A percentile compares a stretch with the other conserved stretches of the same genome.
Evolutionary conservation across 139 green algal genomes (phyloP).

Genomic region (Auxenochlorella pyrenoidosa): DNA sequence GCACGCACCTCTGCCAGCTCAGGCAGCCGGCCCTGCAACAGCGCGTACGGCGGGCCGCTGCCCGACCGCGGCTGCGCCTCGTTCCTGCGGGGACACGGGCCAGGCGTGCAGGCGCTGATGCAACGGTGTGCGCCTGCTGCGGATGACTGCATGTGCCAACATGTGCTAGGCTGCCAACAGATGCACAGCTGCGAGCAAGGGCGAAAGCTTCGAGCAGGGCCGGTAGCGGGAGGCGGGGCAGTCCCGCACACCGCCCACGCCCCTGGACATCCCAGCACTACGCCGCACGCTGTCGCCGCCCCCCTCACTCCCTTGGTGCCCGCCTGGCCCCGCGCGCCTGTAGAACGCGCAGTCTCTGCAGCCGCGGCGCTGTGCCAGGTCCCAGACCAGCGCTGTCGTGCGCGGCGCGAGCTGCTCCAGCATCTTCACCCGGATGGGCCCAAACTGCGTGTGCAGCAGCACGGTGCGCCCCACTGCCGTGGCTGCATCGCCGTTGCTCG

Average conservation of each 20-base stretch:
- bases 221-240: too few species aligned
- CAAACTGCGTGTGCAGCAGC: slow-evolving; percentile 28
- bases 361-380: slow-evolving; percentile 15
- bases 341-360: slow-evolving; percentile 33
- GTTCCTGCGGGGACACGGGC: background rate
- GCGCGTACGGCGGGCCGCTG: slow-evolving; percentile 56
- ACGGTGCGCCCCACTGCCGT: background rate
- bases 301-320: too few species aligned
- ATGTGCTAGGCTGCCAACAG: background rate
- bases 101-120: background rate
- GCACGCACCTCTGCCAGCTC: slow-evolving; percentile 14
- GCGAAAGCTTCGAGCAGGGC: background rate
- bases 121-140: background rate
- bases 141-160: background rate
- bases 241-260: too few species aligned
- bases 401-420: slow-evolving; percentile 32
- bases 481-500: background rate
- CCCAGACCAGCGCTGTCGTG: slow-evolving; percentile 23
- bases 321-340: background rate
- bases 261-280: too few species aligned
- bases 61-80: slow-evolving; percentile 14
- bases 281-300: too few species aligned
- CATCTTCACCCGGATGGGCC: slow-evolving; percentile 26
- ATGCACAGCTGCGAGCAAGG: background rate
- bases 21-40: slow-evolving; percentile 57